Conservation (phyloP, 1,284 basidiomycete species). For the Puccinia horiana region DNA sequence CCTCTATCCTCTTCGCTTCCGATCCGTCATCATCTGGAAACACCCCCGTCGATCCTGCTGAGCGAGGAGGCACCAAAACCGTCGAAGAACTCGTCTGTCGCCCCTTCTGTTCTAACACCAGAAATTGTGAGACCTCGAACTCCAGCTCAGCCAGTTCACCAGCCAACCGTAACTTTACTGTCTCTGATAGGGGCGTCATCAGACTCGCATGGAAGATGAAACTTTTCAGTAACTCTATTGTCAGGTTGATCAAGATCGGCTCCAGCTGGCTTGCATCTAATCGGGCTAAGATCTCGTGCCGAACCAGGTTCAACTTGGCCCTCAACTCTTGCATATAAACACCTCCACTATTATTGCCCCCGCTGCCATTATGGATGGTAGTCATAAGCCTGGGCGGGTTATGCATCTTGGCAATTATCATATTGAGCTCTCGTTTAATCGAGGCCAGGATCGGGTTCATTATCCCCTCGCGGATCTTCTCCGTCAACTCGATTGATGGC, state of each 20-base stretch:
- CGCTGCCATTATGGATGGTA: constrained; percentile 66
- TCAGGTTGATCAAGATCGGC: constrained; percentile 45
- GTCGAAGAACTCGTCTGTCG: constrained; percentile 8
- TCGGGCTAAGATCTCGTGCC: constrained; percentile 71
- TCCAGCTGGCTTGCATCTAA: constrained; percentile 69
- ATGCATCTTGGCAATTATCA: constrained; percentile 77
- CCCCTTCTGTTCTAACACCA: constrained; percentile 52
- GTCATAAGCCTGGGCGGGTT: constrained; percentile 68
- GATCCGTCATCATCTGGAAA: constrained; percentile 66
- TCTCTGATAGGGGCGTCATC: constrained; percentile 79
- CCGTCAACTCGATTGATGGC: constrained; percentile 69
- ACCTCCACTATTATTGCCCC: constrained; percentile 66
- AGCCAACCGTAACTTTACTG: constrained; percentile 84
- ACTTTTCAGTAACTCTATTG: constrained; percentile 20
- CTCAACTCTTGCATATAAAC: constrained; percentile 84
- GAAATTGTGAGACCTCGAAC: constrained; percentile 65
- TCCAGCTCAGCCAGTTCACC: constrained; percentile 95
- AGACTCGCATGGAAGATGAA: constrained; percentile 89
- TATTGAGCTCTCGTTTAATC: constrained; percentile 74
- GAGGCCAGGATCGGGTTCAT: constrained; percentile 71
- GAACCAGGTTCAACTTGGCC: constrained; percentile 78
- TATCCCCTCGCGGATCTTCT: constrained; percentile 66
- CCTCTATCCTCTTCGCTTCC: constrained; percentile 66
- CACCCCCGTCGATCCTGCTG: constrained; percentile 51
- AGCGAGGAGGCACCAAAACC: not conserved